Conservation (phyloP, 164 flowering plant genomes). For the Piper betle region DNA sequence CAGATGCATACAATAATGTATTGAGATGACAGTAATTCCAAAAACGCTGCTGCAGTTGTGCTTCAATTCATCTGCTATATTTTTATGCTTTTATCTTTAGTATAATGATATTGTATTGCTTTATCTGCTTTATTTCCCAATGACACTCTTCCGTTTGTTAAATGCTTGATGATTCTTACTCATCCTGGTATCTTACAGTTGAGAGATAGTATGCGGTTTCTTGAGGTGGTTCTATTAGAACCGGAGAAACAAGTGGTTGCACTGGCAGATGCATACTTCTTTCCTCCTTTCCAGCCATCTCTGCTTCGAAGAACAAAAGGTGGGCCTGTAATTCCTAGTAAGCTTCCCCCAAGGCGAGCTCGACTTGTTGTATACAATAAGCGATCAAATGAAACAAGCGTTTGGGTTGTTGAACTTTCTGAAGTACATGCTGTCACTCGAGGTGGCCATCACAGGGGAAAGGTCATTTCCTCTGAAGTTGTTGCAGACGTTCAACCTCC, state of each 20-base stretch:
- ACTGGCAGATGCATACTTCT: conserved; percentile 92
- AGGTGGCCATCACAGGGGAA: conserved; percentile 94
- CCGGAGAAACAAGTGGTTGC: conserved; percentile 84
- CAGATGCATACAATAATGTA: neutral
- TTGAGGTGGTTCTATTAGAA: conserved; percentile 75
- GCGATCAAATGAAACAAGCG: conserved; percentile 68
- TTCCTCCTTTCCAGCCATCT: conserved; percentile 92
- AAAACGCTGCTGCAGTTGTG: neutral
- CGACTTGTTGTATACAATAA: conserved; percentile 75
- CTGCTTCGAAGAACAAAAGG: conserved; percentile 76
- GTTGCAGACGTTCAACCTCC: conserved; percentile 92
- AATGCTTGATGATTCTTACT: neutral
- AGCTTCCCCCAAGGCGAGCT: conserved; percentile 83
- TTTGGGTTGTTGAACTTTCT: conserved; percentile 73
- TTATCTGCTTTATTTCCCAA: neutral
- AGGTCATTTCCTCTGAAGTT: conserved; percentile 67
- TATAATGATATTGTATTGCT: neutral
- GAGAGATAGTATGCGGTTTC: conserved; percentile 86
- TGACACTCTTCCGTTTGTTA: neutral
- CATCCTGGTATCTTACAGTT: conserved; percentile 30
- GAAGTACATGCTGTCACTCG: conserved; percentile 91
- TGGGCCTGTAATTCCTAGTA: conserved; percentile 62
- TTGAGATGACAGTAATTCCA: too few species aligned
- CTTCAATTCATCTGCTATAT: neutral
- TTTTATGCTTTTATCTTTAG: neutral